Conservation (phyloP, 1,284 basidiomycete genomes). For the Heimioporus retisporus region DNA sequence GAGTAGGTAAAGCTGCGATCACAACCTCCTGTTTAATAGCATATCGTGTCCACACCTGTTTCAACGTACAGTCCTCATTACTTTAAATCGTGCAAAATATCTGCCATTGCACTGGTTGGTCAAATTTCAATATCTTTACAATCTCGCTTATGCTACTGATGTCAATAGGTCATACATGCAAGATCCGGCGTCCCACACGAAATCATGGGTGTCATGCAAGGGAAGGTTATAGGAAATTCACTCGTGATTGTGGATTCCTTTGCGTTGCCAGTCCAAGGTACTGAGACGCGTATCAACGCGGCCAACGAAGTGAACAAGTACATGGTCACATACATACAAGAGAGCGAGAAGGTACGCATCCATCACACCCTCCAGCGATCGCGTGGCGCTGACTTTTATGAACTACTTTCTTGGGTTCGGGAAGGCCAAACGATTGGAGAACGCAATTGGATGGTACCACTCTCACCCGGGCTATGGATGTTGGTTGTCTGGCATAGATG, state of each 20-base stretch:
- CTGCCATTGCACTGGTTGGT: constrained; percentile 37
- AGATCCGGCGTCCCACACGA: constrained; percentile 98
- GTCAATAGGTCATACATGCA: constrained; percentile 91
- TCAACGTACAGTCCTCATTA: constrained; percentile 76
- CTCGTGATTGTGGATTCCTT: constrained; percentile 98
- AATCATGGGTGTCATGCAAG: constrained; percentile 99
- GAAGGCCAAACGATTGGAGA: constrained; percentile 86
- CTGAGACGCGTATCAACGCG: constrained; percentile 98
- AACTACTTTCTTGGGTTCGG: neutral
- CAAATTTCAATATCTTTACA: neutral
- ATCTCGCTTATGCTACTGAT: neutral
- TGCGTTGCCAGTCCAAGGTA: constrained; percentile 98
- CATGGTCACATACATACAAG: constrained; percentile 95
- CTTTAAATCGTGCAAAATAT: constrained; percentile 96
- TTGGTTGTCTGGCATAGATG: constrained; percentile 98
- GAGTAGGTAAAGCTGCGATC: constrained; percentile 64
- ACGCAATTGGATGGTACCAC: constrained; percentile 99
- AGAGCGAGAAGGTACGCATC: constrained; percentile 75
- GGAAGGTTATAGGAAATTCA: constrained; percentile 89
- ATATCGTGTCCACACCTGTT: neutral
- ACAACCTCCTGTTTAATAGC: constrained; percentile 18
- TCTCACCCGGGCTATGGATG: constrained; percentile 98
- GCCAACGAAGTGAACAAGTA: constrained; percentile 98
- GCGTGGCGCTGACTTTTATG: neutral
- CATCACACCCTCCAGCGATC: neutral